These are phyloP conservation scores for Gossypium raimondii DNA, from an alignment of 345 rosid genomes.

Conservation along the genomic window DNA sequence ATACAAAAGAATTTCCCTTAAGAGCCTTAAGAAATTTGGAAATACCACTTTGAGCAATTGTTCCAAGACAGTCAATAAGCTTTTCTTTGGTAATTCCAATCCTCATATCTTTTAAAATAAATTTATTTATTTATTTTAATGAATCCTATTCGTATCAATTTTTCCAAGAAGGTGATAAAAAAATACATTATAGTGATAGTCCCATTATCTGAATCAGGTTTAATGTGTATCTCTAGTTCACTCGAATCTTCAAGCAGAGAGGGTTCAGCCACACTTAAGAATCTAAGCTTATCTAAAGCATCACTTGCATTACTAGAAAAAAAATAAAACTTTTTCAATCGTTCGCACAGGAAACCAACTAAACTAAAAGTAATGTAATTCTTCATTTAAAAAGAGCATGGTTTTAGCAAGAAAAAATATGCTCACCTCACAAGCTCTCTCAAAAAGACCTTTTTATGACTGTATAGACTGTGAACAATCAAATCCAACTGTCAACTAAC, in stretches of 20 bases:
- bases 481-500: constrained; percentile 72
- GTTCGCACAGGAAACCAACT: too few species aligned
- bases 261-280: too few species aligned
- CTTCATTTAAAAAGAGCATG: too few species aligned
- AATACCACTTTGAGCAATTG: constrained; percentile 83
- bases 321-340: constrained; percentile 18
- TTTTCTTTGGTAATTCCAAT: too few species aligned
- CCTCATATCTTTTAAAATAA: neutral
- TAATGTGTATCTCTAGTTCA: constrained; percentile 56
- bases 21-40: constrained; percentile 87
- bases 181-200: constrained; percentile 68
- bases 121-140: neutral
- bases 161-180: neutral
- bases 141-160: neutral
- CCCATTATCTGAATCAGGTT: constrained; percentile 80
- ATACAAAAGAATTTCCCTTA: constrained; percentile 39
- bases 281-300: constrained; percentile 31
- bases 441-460: constrained; percentile 77
- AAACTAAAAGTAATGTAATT: too few species aligned
- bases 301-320: constrained; percentile 85
- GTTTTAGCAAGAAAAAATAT: neutral
- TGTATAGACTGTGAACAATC: constrained; percentile 74
- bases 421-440: constrained; percentile 91
- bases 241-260: too few species aligned
- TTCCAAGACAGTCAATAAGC: too few species aligned